phyloP scores from a whole-genome alignment of 257 asterid genomes.

The Jacaranda mimosifolia region DNA sequence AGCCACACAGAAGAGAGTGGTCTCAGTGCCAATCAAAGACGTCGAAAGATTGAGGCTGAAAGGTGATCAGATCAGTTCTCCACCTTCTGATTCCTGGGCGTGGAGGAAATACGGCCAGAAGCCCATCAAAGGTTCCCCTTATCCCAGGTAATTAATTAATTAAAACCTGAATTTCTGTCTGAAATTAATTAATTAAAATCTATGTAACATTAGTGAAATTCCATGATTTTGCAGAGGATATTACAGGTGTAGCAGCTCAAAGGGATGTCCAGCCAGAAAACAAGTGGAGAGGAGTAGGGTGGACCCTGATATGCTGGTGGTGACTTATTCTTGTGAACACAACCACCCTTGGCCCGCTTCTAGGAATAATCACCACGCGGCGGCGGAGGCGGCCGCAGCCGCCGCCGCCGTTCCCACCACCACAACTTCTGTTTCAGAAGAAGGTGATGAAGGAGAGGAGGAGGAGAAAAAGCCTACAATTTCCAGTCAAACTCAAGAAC shows the following conservation, averaged over 20 bases:
- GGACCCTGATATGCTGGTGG: constrained; percentile 67
- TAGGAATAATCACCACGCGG: constrained; percentile 43
- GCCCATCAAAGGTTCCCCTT: constrained; percentile 94
- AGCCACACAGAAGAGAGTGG: constrained; percentile 59
- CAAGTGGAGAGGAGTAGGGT: constrained; percentile 81
- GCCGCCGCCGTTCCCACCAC: neutral
- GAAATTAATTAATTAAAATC: no score
- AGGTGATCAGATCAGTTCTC: constrained; percentile 65
- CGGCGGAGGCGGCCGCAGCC: constrained; percentile 1
- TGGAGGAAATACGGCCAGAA: constrained; percentile 97
- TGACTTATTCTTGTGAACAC: constrained; percentile 81
- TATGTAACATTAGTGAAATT: neutral
- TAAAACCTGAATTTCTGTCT: neutral
- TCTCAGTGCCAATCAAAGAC: constrained; percentile 70
- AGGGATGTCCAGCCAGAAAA: constrained; percentile 88
- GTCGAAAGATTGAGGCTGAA: constrained; percentile 60
- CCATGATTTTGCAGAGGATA: constrained; percentile 60
- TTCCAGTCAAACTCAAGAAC: constrained; percentile 35
- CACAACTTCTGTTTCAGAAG: constrained; percentile 31
- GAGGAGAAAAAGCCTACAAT: constrained; percentile 36
- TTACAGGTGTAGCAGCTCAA: constrained; percentile 84
- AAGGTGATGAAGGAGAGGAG: constrained; percentile 19
- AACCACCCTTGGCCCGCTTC: constrained; percentile 72
- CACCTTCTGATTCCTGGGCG: constrained; percentile 93
- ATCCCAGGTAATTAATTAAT: constrained; percentile 66